A percentile compares a stretch with the other conserved stretches of the same genome.
phyloP scores from a whole-genome alignment of 208 protist species.

The Leishmania lainsoni region DNA sequence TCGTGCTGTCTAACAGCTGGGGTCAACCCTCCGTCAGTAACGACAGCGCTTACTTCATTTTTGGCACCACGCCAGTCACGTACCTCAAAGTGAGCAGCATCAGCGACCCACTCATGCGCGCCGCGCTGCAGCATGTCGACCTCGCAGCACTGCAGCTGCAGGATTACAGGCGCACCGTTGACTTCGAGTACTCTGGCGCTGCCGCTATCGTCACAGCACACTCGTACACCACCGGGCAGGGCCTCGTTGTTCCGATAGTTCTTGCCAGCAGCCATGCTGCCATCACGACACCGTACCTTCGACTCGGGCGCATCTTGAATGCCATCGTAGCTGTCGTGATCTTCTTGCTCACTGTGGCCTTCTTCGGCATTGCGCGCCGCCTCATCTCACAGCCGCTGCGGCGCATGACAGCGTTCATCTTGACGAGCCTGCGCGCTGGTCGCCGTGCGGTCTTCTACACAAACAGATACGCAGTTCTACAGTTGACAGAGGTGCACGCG shows the following conservation, averaged over 20 bases:
- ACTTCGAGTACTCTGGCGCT: conserved; percentile 13
- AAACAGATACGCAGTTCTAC: not conserved
- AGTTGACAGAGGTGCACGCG: conserved; percentile 20
- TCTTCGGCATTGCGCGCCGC: not conserved
- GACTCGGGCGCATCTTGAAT: conserved; percentile 10
- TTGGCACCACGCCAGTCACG: not conserved
- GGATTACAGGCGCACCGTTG: not conserved
- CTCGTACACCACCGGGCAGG: not conserved
- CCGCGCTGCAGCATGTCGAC: conserved; percentile 36
- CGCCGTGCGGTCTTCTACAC: not conserved
- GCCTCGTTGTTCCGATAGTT: conserved; percentile 7
- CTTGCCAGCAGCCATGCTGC: conserved; percentile 1
- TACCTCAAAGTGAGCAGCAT: conserved; percentile 29
- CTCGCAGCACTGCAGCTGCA: conserved; percentile 8
- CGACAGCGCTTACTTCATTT: not conserved
- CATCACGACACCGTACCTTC: conserved; percentile 7
- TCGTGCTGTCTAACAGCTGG: conserved; percentile 38
- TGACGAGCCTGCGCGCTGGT: not conserved
- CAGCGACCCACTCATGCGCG: conserved; percentile 39
- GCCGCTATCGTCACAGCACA: conserved; percentile 8
- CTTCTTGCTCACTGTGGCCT: not conserved
- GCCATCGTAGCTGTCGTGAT: not conserved
- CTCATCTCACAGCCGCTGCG: conserved; percentile 19
- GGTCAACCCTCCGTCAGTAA: conserved; percentile 16
- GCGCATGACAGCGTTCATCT: conserved; percentile 5